Percentiles rank a stretch among this genome's conserved stretches.
Conservation (phyloP, 2,329 filamentous ascomycete genomes). For the Stachybotrys elegans region DNA sequence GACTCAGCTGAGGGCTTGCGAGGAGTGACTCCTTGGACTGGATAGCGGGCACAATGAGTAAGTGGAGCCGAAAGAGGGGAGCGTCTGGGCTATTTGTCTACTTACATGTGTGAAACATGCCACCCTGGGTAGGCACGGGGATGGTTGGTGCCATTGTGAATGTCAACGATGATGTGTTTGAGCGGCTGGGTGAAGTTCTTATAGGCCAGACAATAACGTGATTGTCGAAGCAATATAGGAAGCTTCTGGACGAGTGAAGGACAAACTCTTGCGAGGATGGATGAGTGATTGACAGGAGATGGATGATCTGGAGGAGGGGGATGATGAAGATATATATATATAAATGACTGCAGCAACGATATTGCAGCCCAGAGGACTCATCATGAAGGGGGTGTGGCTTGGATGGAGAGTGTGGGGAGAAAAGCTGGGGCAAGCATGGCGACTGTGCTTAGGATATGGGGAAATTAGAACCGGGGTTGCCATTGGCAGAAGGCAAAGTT, state of each 20-base stretch:
- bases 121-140: constrained; percentile 41
- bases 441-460: neutral
- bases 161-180: no score
- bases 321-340: constrained; percentile 1
- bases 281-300: neutral
- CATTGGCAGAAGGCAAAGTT: no score
- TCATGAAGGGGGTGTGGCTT: neutral
- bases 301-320: neutral
- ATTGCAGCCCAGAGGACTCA: no score
- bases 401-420: neutral
- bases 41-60: constrained; percentile 9
- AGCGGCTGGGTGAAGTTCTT: no score
- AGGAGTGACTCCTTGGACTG: constrained; percentile 48
- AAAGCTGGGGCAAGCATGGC: neutral
- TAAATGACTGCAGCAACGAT: no score
- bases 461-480: neutral
- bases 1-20: constrained; percentile 41
- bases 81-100: neutral
- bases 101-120: constrained; percentile 42
- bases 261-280: no score
- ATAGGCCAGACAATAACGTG: no score
- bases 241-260: no score
- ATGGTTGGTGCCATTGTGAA: constrained; percentile 34
- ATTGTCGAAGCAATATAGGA: no score
- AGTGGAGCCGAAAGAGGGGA: neutral